Conservation (phyloP, 2,329 filamentous ascomycete genomes). For the Alternaria viburni region DNA sequence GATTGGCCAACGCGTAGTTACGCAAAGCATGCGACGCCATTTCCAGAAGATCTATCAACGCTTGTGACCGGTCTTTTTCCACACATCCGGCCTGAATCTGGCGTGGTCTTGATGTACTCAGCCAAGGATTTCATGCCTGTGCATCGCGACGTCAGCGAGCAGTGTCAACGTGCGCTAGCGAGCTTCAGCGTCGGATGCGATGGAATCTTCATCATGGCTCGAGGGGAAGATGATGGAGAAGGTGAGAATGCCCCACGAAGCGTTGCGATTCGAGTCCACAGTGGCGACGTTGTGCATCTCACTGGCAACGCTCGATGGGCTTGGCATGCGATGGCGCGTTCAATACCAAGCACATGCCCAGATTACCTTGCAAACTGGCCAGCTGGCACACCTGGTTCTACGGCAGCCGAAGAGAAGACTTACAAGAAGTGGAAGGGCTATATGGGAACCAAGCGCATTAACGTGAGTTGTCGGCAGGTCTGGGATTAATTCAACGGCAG, state of each 20-base stretch:
- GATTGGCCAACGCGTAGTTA: constrained; percentile 93
- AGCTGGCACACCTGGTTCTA: constrained; percentile 42
- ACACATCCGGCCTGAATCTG: constrained; percentile 80
- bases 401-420: constrained; percentile 37
- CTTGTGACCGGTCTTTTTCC: constrained; percentile 79
- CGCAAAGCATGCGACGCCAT: constrained; percentile 71
- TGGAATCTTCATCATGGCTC: constrained; percentile 78
- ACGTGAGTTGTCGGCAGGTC: constrained; percentile 50
- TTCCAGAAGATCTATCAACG: constrained; percentile 74
- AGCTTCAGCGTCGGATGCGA: constrained; percentile 93
- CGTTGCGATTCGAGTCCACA: constrained; percentile 63
- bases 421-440: constrained; percentile 50
- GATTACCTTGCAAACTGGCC: constrained; percentile 78
- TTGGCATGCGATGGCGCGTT: constrained; percentile 94
- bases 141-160: constrained; percentile 92
- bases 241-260: constrained; percentile 39
- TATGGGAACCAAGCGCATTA: constrained; percentile 50
- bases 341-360: constrained; percentile 81
- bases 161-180: constrained; percentile 79
- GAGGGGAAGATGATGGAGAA: constrained; percentile 47
- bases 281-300: constrained; percentile 92
- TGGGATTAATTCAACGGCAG: constrained; percentile 38
- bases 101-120: constrained; percentile 91
- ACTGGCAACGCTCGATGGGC: constrained; percentile 80
- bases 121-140: constrained; percentile 91